Conservation (phyloP, 2,329 filamentous ascomycete genomes). For the Xylariaceae sp. region DNA sequence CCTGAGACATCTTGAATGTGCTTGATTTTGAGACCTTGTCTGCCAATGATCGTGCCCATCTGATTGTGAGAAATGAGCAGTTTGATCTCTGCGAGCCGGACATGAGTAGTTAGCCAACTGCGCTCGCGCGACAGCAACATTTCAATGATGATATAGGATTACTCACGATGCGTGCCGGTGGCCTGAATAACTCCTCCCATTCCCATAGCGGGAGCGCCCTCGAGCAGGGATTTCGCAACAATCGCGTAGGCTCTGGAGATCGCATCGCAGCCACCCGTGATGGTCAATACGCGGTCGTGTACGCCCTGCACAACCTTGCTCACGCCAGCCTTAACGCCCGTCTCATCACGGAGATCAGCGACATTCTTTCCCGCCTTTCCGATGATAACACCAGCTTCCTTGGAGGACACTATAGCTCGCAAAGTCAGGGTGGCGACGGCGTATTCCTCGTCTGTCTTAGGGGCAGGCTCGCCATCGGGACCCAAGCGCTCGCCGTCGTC, state of each 20-base stretch:
- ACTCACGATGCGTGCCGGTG: slow-evolving; percentile 91
- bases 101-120: background rate
- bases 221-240: slow-evolving; percentile 84
- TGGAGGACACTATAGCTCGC: slow-evolving; percentile 95
- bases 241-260: slow-evolving; percentile 91
- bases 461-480: slow-evolving; percentile 71
- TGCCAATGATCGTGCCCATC: slow-evolving; percentile 98
- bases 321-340: slow-evolving; percentile 94
- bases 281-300: slow-evolving; percentile 93
- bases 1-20: slow-evolving; percentile 96
- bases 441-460: slow-evolving; percentile 96
- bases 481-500: slow-evolving; percentile 60
- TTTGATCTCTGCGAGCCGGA: slow-evolving; percentile 68
- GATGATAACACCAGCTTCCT: slow-evolving; percentile 98
- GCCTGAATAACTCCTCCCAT: slow-evolving; percentile 88
- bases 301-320: slow-evolving; percentile 98
- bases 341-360: slow-evolving; percentile 93
- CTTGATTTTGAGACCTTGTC: slow-evolving; percentile 97
- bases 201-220: slow-evolving; percentile 90
- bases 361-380: slow-evolving; percentile 99
- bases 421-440: slow-evolving; percentile 88
- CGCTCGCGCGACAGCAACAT: background rate
- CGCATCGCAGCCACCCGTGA: slow-evolving; percentile 83
- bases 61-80: slow-evolving; percentile 99
- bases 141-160: slow-evolving; percentile 6